Base-by-base conservation (phyloP, 306 rosid genomes). In the Sicyos edulis region DNA sequence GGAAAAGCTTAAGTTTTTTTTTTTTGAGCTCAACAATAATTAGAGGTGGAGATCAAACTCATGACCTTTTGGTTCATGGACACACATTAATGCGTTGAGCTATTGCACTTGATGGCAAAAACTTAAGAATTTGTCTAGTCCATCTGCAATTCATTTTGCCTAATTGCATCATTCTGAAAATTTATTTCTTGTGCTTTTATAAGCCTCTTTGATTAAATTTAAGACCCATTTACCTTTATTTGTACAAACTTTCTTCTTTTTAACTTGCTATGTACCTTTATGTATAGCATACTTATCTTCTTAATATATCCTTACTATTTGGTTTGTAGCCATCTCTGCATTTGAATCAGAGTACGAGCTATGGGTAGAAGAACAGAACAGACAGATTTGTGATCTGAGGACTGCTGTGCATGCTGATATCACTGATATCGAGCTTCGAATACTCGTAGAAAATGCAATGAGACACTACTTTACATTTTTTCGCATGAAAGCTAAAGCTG, bases 301-400 rank as follows among this genome's bases (percentile, higher is more conserved):
- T n/a, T n/a, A n/a, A n/a, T 26, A 3, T 26, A 26, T 26, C 29
- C 29, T 26, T 3, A 26, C 29, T 26, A 26, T 26, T 26, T 26
- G 29, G 32, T 56, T 77, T 72, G 72, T 88, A 93, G 97, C 85
- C 52, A 70, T 88, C 60, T 29, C 86, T 42, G 72, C 80, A 45
- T 93, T 93, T 72, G 95, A 88, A 85, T 84, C 84, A 89, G 89
- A 88, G 83, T 86, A 93, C 66, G 89, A 81, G 54, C 82, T 80
- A 14, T 93, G 98, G 98, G 83, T 90, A 66, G 95, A 90, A 69
- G 92, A 88, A 74, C 98, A 86, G 76, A 83, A 82, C 66, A 83
- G 81, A 75, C 91, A 85, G 73, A 82, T 75, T 22, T 49, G 80
- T 74, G 95, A 90, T 66, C 60, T 93, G 80, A 87, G 88, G 76